Evolutionary conservation across 2,329 filamentous ascomycete genomes (phyloP).

Genomic region (Cucurbitaria berberidis): DNA sequence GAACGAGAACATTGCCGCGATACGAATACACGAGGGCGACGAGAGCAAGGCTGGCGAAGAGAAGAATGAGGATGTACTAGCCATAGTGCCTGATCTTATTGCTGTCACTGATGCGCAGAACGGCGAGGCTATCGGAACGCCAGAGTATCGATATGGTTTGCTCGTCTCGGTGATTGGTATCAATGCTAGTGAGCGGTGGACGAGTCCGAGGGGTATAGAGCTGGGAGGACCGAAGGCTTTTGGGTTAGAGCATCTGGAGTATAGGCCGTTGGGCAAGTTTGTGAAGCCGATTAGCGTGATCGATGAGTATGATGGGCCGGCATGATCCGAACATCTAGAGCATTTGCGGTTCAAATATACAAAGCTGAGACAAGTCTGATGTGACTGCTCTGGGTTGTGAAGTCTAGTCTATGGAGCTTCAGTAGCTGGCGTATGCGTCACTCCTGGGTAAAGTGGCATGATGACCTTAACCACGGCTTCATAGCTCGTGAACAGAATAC

Average conservation of each 20-base stretch:
- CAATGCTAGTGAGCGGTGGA: conserved; percentile 62
- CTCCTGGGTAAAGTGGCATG: conserved; percentile 46
- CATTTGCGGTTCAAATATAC: neutral
- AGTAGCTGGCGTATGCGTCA: conserved; percentile 18
- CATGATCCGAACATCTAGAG: conserved; percentile 1
- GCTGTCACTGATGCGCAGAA: conserved; percentile 57
- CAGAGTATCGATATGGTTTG: conserved; percentile 62
- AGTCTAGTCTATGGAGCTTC: conserved; percentile 27
- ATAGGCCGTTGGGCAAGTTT: conserved; percentile 59
- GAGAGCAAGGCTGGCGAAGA: conserved; percentile 38
- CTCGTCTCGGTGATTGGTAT: conserved; percentile 61
- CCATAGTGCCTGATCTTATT: conserved; percentile 59
- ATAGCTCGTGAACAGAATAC: conserved; percentile 69
- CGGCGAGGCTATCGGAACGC: conserved; percentile 59
- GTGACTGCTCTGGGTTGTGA: neutral
- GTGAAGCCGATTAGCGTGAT: conserved; percentile 62
- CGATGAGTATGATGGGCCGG: conserved; percentile 51
- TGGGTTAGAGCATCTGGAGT: conserved; percentile 56
- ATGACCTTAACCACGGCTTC: conserved; percentile 62
- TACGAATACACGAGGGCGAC: conserved; percentile 33
- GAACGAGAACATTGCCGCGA: conserved; percentile 74
- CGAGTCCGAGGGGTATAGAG: conserved; percentile 56
- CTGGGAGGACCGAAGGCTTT: conserved; percentile 60
- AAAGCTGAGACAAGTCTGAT: neutral
- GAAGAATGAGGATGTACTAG: conserved; percentile 51